phyloP scores from a whole-genome alignment of 2,329 filamentous ascomycete species.

The Laburnicola sp. region DNA sequence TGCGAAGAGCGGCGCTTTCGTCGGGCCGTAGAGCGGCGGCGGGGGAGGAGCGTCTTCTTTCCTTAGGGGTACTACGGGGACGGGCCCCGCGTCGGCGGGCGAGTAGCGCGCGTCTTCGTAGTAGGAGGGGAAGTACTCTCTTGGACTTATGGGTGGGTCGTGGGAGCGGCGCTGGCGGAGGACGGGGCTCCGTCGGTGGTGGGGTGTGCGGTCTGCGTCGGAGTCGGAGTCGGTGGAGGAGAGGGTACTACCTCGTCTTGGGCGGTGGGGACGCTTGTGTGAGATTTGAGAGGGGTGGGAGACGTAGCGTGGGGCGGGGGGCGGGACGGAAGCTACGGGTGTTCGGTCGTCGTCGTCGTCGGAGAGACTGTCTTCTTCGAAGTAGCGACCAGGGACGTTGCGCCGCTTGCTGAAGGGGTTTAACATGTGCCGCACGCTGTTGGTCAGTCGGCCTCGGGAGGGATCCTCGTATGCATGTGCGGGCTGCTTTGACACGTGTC shows the following conservation, averaged over 20 bases:
- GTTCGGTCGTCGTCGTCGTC: slow-evolving; percentile 36
- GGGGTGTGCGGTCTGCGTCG: slow-evolving; percentile 31
- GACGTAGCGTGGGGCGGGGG: slow-evolving; percentile 25
- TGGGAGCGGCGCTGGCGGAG: slow-evolving; percentile 49
- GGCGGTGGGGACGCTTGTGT: slow-evolving; percentile 38
- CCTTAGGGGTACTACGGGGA: not conserved
- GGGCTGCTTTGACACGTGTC: slow-evolving; percentile 42
- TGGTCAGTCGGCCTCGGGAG: slow-evolving; percentile 30
- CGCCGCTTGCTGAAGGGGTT: slow-evolving; percentile 37
- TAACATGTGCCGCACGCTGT: slow-evolving; percentile 41
- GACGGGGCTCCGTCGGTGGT: slow-evolving; percentile 29
- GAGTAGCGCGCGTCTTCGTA: slow-evolving; percentile 36
- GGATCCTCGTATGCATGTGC: slow-evolving; percentile 28
- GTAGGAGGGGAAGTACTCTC: slow-evolving; percentile 45
- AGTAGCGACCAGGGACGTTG: slow-evolving; percentile 28
- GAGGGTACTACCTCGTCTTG: slow-evolving; percentile 40
- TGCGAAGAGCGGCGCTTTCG: slow-evolving; percentile 52
- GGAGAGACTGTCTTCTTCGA: slow-evolving; percentile 34
- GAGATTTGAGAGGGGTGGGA: slow-evolving; percentile 5
- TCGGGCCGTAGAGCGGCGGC: slow-evolving; percentile 49
- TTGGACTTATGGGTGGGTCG: slow-evolving; percentile 45
- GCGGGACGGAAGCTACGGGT: slow-evolving; percentile 29
- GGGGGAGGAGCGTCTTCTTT: slow-evolving; percentile 15
- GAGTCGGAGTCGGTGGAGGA: slow-evolving; percentile 39
- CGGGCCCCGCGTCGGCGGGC: slow-evolving; percentile 20